Base-by-base conservation (phyloP, 2,329 filamentous ascomycete genomes). In the Hypoxylon sp. region DNA sequence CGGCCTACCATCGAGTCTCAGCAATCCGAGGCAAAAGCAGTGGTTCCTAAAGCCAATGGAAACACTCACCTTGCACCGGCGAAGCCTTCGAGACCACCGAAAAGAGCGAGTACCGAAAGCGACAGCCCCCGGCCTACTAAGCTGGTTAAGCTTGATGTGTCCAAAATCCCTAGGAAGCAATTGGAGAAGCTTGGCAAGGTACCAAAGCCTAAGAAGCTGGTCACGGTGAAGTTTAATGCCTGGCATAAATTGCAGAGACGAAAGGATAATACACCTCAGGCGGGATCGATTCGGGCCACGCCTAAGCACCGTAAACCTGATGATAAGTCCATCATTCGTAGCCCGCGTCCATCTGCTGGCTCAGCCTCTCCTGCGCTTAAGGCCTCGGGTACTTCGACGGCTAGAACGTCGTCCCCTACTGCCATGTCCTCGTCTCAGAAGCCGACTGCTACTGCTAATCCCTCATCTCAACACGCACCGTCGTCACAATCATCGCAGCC, bases 81-180 rank as follows among this genome's bases (percentile, higher is more conserved):
- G 1, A 77, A 77, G 44, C 6, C 60, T 27, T 31, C 70, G 0
- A 75, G 68, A 46, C 46, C 68, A 27, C 60, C 71, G 2, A 79
- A 79, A 56, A 73, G 77, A 3, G 63, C 73, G 4, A 78, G 76
- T 27, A 74, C 74, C 4, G 77, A 79, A 46, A 73, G 70, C 30
- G 76, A 77, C 17, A 70, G 73, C 6, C 61, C 67, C 8, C 73
- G 77, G 10, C 77, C 77, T 14, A 75, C 72, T 5, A 79, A 79
- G 70, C 72, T 79, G 6, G 64, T 79, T n/a, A 79, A 77, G 61
- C 73, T 79, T 10, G 64, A 77, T 20, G 78, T 76, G 5, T 76
- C 74, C 40, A 70, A 46, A 7, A 74, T 79, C 10, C 70, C 73
- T 1, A 55, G 62, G 22, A 70, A 66, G 20, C 65, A 68, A n/a